These are phyloP conservation scores for Pythium phragmiticola DNA, from an alignment of 352 stramenopile species.

Conservation along the genomic window DNA sequence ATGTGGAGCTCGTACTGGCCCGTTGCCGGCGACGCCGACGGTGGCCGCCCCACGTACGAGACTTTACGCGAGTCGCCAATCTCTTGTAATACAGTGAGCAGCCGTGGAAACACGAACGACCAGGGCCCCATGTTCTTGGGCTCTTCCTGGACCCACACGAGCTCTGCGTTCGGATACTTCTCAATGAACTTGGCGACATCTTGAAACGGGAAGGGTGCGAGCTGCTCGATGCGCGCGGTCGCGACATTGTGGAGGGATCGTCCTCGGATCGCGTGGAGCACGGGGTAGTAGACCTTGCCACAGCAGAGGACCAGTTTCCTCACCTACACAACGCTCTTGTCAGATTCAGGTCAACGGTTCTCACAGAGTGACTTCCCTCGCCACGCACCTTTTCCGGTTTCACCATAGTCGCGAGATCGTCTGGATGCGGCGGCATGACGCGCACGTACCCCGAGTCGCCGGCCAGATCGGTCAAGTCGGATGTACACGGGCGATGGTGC, in stretches of 20 bases:
- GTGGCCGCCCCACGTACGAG: conserved; percentile 93
- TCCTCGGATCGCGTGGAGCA: conserved; percentile 58
- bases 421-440: conserved; percentile 70
- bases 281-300: conserved; percentile 85
- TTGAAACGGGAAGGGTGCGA: conserved; percentile 98
- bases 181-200: conserved; percentile 89
- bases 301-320: conserved; percentile 78
- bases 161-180: conserved; percentile 93
- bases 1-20: conserved; percentile 94
- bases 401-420: conserved; percentile 67
- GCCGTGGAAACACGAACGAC: conserved; percentile 88
- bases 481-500: conserved; percentile 80
- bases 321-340: conserved; percentile 31
- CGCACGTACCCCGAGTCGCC: conserved; percentile 59
- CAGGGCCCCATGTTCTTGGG: conserved; percentile 99
- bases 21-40: conserved; percentile 95
- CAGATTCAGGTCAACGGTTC: not conserved
- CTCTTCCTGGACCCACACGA: conserved; percentile 98
- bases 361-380: not conserved
- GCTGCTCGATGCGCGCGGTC: conserved; percentile 76
- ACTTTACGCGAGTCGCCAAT: conserved; percentile 56
- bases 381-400: conserved; percentile 39
- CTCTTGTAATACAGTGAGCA: conserved; percentile 93
- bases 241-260: conserved; percentile 63
- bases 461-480: conserved; percentile 64